Conservation (phyloP, 371 early-diverging fungal species). For the Blastocladiella emersonii region DNA sequence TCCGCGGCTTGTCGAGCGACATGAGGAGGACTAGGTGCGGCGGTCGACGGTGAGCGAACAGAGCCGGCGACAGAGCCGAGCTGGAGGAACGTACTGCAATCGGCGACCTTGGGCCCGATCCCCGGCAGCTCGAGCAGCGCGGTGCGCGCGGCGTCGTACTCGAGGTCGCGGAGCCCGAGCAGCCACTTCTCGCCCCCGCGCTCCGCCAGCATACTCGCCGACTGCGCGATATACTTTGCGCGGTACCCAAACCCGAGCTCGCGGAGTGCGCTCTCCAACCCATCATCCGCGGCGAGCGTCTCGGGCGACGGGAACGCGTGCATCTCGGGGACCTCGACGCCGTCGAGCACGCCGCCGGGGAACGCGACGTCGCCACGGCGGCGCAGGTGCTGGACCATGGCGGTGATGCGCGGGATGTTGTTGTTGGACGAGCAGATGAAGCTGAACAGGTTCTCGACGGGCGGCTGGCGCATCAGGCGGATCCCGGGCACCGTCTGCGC, state of each 20-base stretch:
- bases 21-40: slow-evolving; percentile 41
- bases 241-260: slow-evolving; percentile 88
- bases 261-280: slow-evolving; percentile 50
- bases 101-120: slow-evolving; percentile 94
- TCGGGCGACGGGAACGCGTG: slow-evolving; percentile 45
- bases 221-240: slow-evolving; percentile 68
- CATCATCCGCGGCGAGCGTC: slow-evolving; percentile 16
- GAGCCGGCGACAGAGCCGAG: not conserved
- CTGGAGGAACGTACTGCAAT: slow-evolving; percentile 42
- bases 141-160: slow-evolving; percentile 42
- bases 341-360: slow-evolving; percentile 9
- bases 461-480: slow-evolving; percentile 70
- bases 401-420: slow-evolving; percentile 82
- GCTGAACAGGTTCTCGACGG: slow-evolving; percentile 73
- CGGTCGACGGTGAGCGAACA: not conserved
- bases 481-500: slow-evolving; percentile 47
- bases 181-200: slow-evolving; percentile 38
- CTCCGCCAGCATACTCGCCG: slow-evolving; percentile 36
- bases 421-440: slow-evolving; percentile 96
- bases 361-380: not conserved
- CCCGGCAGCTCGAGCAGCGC: slow-evolving; percentile 55
- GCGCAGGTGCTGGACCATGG: slow-evolving; percentile 48
- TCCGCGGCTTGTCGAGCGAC: slow-evolving; percentile 59
- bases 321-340: slow-evolving; percentile 49
- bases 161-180: slow-evolving; percentile 27